Evolutionary conservation across 2,329 filamentous ascomycete species (phyloP), one percentile per base, ranked within the genome.

Genomic region (Dryadomyces quercivorus): DNA sequence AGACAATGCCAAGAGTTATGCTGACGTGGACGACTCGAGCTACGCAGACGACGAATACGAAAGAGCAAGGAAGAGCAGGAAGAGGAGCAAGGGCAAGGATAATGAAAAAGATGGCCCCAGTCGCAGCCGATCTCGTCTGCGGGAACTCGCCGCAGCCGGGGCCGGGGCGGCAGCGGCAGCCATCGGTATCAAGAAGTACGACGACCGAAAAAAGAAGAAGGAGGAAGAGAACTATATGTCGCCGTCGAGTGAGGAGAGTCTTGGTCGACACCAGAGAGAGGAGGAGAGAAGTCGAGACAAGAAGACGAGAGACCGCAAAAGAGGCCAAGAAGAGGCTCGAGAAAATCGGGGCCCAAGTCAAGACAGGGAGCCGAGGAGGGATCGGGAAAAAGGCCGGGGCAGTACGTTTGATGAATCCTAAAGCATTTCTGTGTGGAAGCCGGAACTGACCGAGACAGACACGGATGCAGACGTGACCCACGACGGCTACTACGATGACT

Each of bases 161-260:
- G 69, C 74, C n/a, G 75, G 72, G 5, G 75, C 75, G 3, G 80
- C 78, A 8, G 81, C 81, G 5, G 79, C 81, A 0, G 81, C 80
- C 5, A 75, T 84, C 55, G 80, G 81, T 0, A 72, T 84, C 55
- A 83, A 82, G 63, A 78, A 81, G 61, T 80, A 76, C 57, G 72
- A 75, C 57, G 67, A 64, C 53, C 4, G 26, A 31, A 31, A 31
- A 31, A 31, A 31, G 26, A 67, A 71, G 64, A 72, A 76, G 54
- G 68, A 66, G 61, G 64, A 63, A 56, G 63, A 64, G 58, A 42
- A 42, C 4, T 42, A 42, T 13, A 15, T 13, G 10, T 15, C 65
- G 65, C 55, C 69, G 70, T 5, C 63, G 64, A 59, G 63, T 61
- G 53, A 59, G 38, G 45, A 61, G 56, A 59, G 43, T 47, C 5